These are phyloP conservation scores for Dispira simplex DNA, from an alignment of 192 early-diverging fungal species.

Conservation along the genomic window DNA sequence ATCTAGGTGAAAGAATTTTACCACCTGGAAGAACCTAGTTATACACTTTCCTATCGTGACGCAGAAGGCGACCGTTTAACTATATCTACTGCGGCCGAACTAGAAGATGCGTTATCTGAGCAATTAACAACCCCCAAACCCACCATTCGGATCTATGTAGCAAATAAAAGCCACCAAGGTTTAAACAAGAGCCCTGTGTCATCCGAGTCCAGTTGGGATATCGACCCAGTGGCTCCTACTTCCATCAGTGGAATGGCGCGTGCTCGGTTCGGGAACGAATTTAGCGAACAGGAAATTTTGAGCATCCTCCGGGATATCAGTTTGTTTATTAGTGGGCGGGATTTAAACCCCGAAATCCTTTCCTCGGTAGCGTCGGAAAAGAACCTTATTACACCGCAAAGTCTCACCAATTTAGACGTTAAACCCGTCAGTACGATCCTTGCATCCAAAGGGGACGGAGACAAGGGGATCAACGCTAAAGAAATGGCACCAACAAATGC, in stretches of 20 bases:
- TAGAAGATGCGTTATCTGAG: too few species aligned
- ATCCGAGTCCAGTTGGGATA: too few species aligned
- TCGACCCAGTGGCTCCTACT: background rate
- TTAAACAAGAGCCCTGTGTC: too few species aligned
- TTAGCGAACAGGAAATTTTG: constrained; percentile 6
- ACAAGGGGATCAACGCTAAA: too few species aligned
- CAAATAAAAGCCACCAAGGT: too few species aligned
- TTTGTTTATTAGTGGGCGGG: constrained; percentile 7
- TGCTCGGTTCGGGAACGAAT: constrained; percentile 7
- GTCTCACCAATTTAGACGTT: too few species aligned
- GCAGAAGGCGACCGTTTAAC: background rate
- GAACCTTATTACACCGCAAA: constrained; percentile 3
- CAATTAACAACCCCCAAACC: too few species aligned
- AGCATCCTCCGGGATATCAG: constrained; percentile 10
- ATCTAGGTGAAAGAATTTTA: constrained; percentile 4
- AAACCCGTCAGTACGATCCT: too few species aligned
- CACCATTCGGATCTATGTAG: too few species aligned
- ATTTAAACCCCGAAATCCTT: constrained; percentile 8
- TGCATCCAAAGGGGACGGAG: too few species aligned
- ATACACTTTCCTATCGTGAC: background rate
- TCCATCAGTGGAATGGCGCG: constrained; percentile 5
- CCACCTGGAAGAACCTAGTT: background rate
- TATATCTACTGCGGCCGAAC: too few species aligned
- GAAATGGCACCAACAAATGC: too few species aligned
- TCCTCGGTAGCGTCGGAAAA: constrained; percentile 6